Conservation (phyloP, 176 grass and related monocot genomes). For the Musa beccarii region DNA sequence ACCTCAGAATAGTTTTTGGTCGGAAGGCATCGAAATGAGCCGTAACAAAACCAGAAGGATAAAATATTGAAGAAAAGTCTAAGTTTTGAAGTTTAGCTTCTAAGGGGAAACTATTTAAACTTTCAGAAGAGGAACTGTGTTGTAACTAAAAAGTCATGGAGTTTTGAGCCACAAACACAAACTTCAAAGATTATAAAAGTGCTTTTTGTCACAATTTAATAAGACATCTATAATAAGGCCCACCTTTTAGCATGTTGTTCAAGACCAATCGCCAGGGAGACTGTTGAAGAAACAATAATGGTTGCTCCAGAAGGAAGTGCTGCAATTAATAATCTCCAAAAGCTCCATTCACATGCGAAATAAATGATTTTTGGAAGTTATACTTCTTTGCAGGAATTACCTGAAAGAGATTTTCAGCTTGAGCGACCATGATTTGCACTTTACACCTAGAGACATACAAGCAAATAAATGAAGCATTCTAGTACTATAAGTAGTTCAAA, state of each 20-base stretch:
- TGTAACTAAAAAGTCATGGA: not conserved
- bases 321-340: constrained; percentile 25
- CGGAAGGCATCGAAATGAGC: too few relatives aligned
- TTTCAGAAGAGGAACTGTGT: too few relatives aligned
- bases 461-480: too few relatives aligned
- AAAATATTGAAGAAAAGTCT: too few relatives aligned
- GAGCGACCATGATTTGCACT: constrained; percentile 94
- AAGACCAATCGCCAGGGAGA: constrained; percentile 75
- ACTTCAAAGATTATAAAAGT: too few relatives aligned
- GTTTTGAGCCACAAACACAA: not conserved
- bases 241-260: constrained; percentile 79
- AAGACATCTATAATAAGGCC: constrained; percentile 2
- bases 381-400: constrained; percentile 28
- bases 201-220: not conserved
- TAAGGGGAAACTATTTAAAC: too few relatives aligned
- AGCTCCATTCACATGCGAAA: not conserved
- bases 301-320: constrained; percentile 62
- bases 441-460: constrained; percentile 49
- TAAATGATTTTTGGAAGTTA: not conserved
- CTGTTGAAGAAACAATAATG: constrained; percentile 84
- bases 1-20: too few relatives aligned
- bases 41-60: too few relatives aligned
- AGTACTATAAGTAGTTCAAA: too few relatives aligned
- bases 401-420: constrained; percentile 82
- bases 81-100: too few relatives aligned